These are phyloP conservation scores for Fragaria ananassa DNA, from an alignment of 306 rosid species.

Conservation along the genomic window DNA sequence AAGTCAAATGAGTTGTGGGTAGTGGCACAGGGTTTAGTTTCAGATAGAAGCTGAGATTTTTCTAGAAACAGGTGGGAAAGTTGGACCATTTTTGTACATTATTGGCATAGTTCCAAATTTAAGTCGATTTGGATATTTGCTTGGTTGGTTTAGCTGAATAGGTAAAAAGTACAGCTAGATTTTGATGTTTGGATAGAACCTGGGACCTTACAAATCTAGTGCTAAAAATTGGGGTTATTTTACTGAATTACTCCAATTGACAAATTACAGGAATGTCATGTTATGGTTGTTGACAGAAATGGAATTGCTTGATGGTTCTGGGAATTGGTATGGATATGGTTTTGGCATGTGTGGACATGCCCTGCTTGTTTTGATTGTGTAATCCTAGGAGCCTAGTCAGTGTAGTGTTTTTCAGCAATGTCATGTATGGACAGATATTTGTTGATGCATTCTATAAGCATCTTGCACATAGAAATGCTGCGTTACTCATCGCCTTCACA, in stretches of 20 bases:
- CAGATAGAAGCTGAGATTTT: conserved; percentile 11
- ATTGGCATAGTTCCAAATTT: conserved; percentile 2
- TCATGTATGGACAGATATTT: not conserved
- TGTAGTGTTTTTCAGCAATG: not conserved
- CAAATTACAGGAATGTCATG: conserved; percentile 8
- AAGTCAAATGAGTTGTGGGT: conserved; percentile 2
- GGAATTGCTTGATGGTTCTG: conserved; percentile 13
- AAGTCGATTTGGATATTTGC: conserved; percentile 8
- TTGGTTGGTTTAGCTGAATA: not conserved
- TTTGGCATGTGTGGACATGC: not conserved
- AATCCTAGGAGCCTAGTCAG: not conserved
- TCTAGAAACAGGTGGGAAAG: conserved; percentile 2
- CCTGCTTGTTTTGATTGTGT: not conserved
- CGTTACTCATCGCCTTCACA: not conserved
- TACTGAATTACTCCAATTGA: not conserved
- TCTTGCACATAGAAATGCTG: not conserved
- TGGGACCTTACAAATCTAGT: conserved; percentile 1
- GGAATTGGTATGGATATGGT: not conserved
- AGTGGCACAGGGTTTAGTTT: not conserved
- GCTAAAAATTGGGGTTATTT: not conserved
- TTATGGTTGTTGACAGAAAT: not conserved
- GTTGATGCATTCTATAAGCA: not conserved
- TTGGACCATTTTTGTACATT: not conserved
- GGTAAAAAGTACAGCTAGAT: conserved; percentile 5
- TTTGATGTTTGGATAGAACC: not conserved